Evolutionary conservation across 176 grass and related monocot genomes (phyloP).

Genomic region (Carex pumila): DNA sequence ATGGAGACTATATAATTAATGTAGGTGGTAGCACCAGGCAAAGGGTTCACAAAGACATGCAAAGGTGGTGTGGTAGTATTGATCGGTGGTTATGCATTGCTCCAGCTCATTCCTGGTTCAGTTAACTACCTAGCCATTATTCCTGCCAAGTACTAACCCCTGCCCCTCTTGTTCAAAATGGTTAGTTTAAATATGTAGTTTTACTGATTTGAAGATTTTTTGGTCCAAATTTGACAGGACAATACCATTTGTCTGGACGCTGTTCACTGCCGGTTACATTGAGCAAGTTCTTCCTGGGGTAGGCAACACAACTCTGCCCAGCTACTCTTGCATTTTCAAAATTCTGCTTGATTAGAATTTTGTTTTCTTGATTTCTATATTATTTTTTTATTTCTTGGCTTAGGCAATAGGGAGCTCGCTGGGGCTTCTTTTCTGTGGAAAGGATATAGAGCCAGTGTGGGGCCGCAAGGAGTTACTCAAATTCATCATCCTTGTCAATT

Average conservation of each 20-base stretch:
- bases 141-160: conserved; percentile 52
- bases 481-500: conserved; percentile 91
- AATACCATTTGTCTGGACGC: conserved; percentile 93
- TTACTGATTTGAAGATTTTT: neutral
- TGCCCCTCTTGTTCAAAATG: neutral
- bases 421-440: conserved; percentile 90
- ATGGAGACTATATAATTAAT: neutral
- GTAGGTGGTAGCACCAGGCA: conserved; percentile 43
- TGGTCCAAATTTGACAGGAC: conserved; percentile 44
- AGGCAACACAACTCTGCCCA: neutral
- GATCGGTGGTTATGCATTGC: conserved; percentile 67
- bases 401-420: conserved; percentile 85
- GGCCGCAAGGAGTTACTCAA: conserved; percentile 93
- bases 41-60: conserved; percentile 88
- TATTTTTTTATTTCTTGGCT: conserved; percentile 11
- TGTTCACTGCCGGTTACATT: conserved; percentile 91
- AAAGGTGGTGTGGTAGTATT: conserved; percentile 79
- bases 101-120: conserved; percentile 65
- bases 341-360: neutral
- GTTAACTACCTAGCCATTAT: conserved; percentile 72
- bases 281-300: conserved; percentile 97
- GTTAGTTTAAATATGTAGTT: neutral
- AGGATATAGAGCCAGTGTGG: conserved; percentile 86
- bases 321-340: neutral
- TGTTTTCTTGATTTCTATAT: neutral